Evolutionary conservation across 2,329 filamentous ascomycete genomes (phyloP), one percentile per base, ranked within the genome.

Genomic region (Neonectria neomacrospora): DNA sequence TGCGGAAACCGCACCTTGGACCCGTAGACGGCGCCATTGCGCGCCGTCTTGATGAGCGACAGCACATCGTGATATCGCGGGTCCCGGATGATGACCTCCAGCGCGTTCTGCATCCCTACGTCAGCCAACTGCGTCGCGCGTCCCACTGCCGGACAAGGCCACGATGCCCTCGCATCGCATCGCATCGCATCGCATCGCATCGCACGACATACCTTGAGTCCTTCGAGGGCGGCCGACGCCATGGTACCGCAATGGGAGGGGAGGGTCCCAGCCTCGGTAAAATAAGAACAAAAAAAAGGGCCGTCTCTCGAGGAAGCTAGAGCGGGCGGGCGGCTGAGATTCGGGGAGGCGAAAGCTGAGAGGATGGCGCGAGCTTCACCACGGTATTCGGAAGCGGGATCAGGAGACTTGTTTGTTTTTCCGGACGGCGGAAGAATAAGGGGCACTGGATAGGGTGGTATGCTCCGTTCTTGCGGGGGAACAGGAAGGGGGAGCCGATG

Each of bases 1-100:
- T 99, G 96, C 68, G 96, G 96, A 82, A 99, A 98, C 68, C 96
- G 94, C 79, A 99, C 93, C 87, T 98, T 98, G 73, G 92, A 89
- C 65, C 96, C 96, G 81, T 99, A 99, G 67, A 99, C 93, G 69
- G 94, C 90, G 78, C 96, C 96, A 88, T 98, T 99, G 80, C 96
- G 93, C 70, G 96, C 91, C 74, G 90, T 93, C 86, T 99, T 99
- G 78, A 97, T 78, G 70, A 99, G 85, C 61, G 92, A 88, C 66
- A 99, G 87, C 59, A 94, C 78, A 73, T 96, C 93, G 74, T 96
- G 93, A 81, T 97, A 92, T 70, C 88, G 86, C 6, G 94, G 94
- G 77, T 98, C 89, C 66, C 96, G 87, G 70, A 94, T 84, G 60
- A 97, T 85, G 71, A 86, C 86, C 81, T 97, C 93, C 71, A 94